Evolutionary conservation across 1,139 yeast genomes (phyloP).

Genomic region (Magnusiomyces fungicola): DNA sequence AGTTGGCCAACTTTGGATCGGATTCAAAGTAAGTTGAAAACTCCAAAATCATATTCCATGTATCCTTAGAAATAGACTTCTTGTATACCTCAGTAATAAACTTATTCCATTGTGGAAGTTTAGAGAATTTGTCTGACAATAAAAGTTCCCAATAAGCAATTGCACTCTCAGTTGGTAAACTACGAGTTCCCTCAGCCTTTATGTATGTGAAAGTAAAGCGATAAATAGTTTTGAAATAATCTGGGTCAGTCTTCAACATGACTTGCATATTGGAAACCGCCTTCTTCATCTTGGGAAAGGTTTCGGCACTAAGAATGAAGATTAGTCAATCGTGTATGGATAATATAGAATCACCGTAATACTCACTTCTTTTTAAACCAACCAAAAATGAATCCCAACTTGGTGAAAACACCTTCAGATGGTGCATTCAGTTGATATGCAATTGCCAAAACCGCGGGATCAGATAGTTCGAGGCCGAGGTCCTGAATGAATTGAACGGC

Average conservation of each 20-base stretch:
- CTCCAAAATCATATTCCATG: slow-evolving; percentile 76
- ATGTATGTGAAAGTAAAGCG: slow-evolving; percentile 63
- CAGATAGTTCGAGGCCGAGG: slow-evolving; percentile 65
- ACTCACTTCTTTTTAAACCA: slow-evolving; percentile 42
- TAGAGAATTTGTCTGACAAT: slow-evolving; percentile 35
- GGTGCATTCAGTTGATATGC: slow-evolving; percentile 65
- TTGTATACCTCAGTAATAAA: slow-evolving; percentile 40
- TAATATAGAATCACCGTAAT: slow-evolving; percentile 3
- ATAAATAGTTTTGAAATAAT: slow-evolving; percentile 52
- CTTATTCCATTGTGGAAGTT: slow-evolving; percentile 43
- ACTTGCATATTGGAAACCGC: slow-evolving; percentile 37
- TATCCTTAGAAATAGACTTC: slow-evolving; percentile 54
- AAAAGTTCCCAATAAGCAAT: slow-evolving; percentile 72
- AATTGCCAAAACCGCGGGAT: slow-evolving; percentile 58
- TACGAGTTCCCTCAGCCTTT: slow-evolving; percentile 53
- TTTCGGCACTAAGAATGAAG: slow-evolving; percentile 26
- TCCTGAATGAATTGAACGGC: slow-evolving; percentile 61
- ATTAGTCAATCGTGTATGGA: background rate
- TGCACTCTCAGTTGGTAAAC: slow-evolving; percentile 56
- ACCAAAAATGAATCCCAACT: slow-evolving; percentile 43
- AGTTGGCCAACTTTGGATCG: slow-evolving; percentile 48
- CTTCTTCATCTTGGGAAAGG: slow-evolving; percentile 45
- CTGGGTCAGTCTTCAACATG: slow-evolving; percentile 33
- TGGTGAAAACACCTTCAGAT: slow-evolving; percentile 52
- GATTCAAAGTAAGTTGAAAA: slow-evolving; percentile 49